Conservation (phyloP, 805 yeast species). For the Ogataea chonburiensis region DNA sequence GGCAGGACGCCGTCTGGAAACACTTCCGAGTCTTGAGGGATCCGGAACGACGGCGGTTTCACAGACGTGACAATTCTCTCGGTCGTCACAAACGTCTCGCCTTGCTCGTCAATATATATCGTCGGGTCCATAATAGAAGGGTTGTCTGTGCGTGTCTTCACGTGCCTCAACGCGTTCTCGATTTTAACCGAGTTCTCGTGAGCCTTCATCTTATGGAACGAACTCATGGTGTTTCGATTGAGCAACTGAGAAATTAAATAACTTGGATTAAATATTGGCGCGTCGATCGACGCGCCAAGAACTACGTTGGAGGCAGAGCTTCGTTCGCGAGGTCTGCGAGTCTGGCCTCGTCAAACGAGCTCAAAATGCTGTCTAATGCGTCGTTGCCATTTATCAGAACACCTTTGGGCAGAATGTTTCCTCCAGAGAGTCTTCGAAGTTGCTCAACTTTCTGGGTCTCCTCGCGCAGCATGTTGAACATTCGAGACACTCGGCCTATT, state of each 20-base stretch:
- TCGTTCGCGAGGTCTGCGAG: constrained; percentile 80
- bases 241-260: neutral
- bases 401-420: constrained; percentile 84
- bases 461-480: constrained; percentile 85
- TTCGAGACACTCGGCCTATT: constrained; percentile 87
- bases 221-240: constrained; percentile 5
- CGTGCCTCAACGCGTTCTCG: constrained; percentile 62
- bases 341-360: constrained; percentile 79
- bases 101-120: constrained; percentile 54
- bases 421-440: constrained; percentile 69
- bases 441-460: constrained; percentile 84
- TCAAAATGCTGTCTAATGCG: constrained; percentile 67
- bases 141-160: constrained; percentile 42
- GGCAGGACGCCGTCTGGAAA: constrained; percentile 66
- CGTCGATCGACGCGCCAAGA: constrained; percentile 10
- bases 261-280: neutral
- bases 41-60: constrained; percentile 58
- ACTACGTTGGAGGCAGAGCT: constrained; percentile 93
- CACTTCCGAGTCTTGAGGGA: constrained; percentile 69
- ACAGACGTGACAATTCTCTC: constrained; percentile 58
- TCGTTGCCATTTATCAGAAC: constrained; percentile 82
- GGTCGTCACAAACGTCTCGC: constrained; percentile 51
- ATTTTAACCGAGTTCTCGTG: constrained; percentile 54
- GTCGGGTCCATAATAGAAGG: constrained; percentile 36
- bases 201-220: constrained; percentile 20